A percentile compares a stretch with the other conserved stretches of the same genome.
These are phyloP conservation scores for Moesziomyces antarcticus DNA, from an alignment of 1,284 basidiomycete species.

Conservation along the genomic window DNA sequence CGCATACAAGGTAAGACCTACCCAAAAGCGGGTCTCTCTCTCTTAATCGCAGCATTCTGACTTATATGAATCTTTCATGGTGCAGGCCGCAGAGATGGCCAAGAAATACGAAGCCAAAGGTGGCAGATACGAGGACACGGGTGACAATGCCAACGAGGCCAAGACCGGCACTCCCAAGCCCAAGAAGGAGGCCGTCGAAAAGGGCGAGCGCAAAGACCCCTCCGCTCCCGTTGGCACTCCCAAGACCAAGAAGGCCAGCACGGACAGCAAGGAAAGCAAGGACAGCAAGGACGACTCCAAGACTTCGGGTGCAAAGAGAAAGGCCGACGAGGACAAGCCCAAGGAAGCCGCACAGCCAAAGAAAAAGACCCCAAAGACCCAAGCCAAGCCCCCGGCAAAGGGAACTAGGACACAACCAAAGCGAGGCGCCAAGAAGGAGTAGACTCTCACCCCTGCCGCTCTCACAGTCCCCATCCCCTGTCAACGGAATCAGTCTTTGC, in stretches of 20 bases:
- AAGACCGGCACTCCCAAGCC: constrained; percentile 68
- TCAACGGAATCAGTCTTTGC: background rate
- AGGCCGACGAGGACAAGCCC: constrained; percentile 1
- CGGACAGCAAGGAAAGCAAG: constrained; percentile 8
- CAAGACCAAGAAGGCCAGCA: constrained; percentile 15
- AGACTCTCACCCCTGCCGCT: background rate
- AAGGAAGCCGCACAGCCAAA: constrained; percentile 11
- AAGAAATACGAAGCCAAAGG: constrained; percentile 70
- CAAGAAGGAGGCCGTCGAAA: constrained; percentile 63
- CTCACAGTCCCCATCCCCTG: too few species aligned
- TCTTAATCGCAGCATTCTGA: too few species aligned
- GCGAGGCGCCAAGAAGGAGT: background rate
- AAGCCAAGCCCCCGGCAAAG: constrained; percentile 30
- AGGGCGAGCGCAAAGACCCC: constrained; percentile 43
- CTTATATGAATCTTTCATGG: background rate
- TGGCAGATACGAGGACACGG: constrained; percentile 69
- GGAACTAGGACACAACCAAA: background rate
- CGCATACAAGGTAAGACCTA: constrained; percentile 64
- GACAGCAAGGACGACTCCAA: constrained; percentile 14
- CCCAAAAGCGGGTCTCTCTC: background rate
- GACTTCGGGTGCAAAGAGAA: constrained; percentile 4
- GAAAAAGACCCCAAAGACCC: constrained; percentile 19
- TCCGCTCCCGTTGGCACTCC: constrained; percentile 28
- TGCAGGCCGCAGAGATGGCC: constrained; percentile 65
- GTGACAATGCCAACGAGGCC: constrained; percentile 69